Base-by-base conservation (phyloP, 805 yeast genomes). In the Teunomyces tritomae region DNA sequence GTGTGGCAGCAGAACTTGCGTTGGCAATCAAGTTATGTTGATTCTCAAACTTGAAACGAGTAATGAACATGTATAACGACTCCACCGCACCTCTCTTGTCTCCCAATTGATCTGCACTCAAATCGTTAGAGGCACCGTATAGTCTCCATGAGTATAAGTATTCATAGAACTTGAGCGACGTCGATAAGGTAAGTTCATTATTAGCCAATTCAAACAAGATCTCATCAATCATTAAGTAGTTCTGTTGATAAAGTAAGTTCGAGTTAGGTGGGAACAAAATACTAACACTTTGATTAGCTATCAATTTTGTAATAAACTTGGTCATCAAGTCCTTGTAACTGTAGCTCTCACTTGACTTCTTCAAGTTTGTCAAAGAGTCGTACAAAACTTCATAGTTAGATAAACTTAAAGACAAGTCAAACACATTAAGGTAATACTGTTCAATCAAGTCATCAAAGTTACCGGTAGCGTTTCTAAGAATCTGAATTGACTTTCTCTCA, bases 71-170 rank as follows among this genome's bases (percentile, higher is more conserved):
- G 49, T 72, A 73, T 42, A 73, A 62, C 1, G 73, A 61, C 48
- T 73, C 75, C 24, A 64, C 57, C 1, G 77, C 70, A 3, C 80
- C 81, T 47, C 85, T 66, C 45, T 63, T 68, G 48, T 70, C 74
- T 8, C 54, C 61, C 37, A 60, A 46, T 24, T 54, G 49, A 14
- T 46, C 49, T 5, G 57, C 44, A 3, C 46, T 34, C 30, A 57
- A 37, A 4, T 28, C 17, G 9, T 28, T 35, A 1, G 63, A 48
- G 2, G 57, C 50, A 2, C 71, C 70, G 46, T 62, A 59, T 11
- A 73, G 58, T 48, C 78, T 67, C 76, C 76, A 73, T 3, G 75
- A 58, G 53, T 68, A 73, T 24, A 71, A 54, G 42, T 67, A 63
- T 53, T 73, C 73, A 52, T 70, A 71, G 44, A 59, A 64, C 44